Base-by-base conservation (phyloP, 2,329 filamentous ascomycete species). In the Pseudonectria buxi region DNA sequence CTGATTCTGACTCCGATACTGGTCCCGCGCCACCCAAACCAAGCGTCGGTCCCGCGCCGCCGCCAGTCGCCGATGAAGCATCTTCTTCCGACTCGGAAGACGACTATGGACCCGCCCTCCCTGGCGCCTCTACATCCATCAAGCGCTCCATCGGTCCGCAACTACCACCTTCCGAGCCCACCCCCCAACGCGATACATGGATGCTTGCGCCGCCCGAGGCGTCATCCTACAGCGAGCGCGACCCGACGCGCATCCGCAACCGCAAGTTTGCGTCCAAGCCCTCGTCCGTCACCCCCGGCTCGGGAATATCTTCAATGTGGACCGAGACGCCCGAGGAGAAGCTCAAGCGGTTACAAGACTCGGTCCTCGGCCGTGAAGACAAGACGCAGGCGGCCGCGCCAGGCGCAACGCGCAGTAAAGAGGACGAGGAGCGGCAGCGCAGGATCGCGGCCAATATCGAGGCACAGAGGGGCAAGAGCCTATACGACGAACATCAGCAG, bases 281-380 rank as follows among this genome's bases (percentile, higher is more conserved):
- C 10, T 58, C 64, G 3, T 55, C 57, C 4, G 50, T 57, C 1
- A 35, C 49, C 1, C 42, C 50, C 9, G 48, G 47, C 9, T 43
- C 51, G 9, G 60, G 57, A 4, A 71, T 86, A 30, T 74, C 76
- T 53, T 78, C 77, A 14, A 78, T 90, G 28, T 96, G 90, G 90
- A 89, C 86, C 1, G 90, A 96, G 60, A 95, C 87, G 7, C 85
- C 87, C 0, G 85, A 90, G 56, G 76, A 95, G 62, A 94, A 94
- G 59, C 77, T 85, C 39, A 81, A 83, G 59, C 74, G 86, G 26
- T 63, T 95, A 14, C 81, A 83, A 49, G 80, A 94, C 56, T 78
- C 92, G 35, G 83, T 94, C 10, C 74, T 95, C 48, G 89, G 89
- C 1, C 76, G 89, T 3, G 64, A 65, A 13, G 63, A 64, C 16